Percentiles rank a stretch among this genome's conserved stretches.
Evolutionary conservation across 2,329 filamentous ascomycete genomes (phyloP).

Genomic region (Endoconidiophora polonica): DNA sequence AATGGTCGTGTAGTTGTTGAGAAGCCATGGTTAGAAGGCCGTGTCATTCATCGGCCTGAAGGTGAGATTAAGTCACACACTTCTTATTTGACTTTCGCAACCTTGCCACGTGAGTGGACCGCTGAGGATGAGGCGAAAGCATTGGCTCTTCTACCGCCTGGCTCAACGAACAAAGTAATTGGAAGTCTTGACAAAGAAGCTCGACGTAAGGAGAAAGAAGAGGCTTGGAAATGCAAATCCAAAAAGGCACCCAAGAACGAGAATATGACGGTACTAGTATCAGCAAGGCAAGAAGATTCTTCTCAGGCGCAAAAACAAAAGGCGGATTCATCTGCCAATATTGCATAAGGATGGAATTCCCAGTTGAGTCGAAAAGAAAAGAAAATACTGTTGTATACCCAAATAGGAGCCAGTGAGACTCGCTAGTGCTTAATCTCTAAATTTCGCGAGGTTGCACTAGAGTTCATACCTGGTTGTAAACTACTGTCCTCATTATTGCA

Average conservation of each 20-base stretch:
- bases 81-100: slow-evolving; percentile 87
- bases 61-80: slow-evolving; percentile 89
- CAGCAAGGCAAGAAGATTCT: no score
- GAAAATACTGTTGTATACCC: no score
- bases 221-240: slow-evolving; percentile 29
- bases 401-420: no score
- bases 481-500: no score
- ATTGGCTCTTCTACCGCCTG: slow-evolving; percentile 41
- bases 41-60: slow-evolving; percentile 65
- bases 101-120: slow-evolving; percentile 74
- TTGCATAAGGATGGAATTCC: no score
- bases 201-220: slow-evolving; percentile 39
- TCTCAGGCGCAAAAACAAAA: no score
- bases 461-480: no score
- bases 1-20: background rate
- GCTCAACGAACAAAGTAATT: slow-evolving; percentile 34
- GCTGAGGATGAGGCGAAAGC: slow-evolving; percentile 62
- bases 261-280: no score
- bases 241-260: slow-evolving; percentile 28
- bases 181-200: slow-evolving; percentile 36
- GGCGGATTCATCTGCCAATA: no score
- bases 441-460: no score
- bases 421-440: no score
- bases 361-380: no score
- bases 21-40: slow-evolving; percentile 58